A percentile compares a stretch with the other conserved stretches of the same genome.
Evolutionary conservation across 495 filamentous ascomycete genomes (phyloP).

Genomic region (Thermothielavioides terrestris): DNA sequence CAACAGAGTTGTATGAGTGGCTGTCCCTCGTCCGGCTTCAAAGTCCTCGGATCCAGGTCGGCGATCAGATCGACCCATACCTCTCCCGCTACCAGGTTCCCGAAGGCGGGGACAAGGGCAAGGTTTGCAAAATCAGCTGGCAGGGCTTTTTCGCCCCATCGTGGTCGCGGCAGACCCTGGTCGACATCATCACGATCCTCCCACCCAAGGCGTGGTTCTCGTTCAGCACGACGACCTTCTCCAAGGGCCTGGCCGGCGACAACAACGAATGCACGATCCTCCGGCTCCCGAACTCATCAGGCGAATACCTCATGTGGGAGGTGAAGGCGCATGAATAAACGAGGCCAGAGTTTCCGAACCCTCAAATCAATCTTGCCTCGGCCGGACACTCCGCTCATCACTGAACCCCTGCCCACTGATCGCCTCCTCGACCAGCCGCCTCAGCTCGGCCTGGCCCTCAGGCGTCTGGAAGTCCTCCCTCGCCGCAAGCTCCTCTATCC

Average conservation of each 20-base stretch:
- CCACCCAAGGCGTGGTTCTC: slow-evolving; percentile 44
- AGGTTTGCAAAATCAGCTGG: slow-evolving; percentile 45
- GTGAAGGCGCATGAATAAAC: slow-evolving; percentile 34
- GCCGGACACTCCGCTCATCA: slow-evolving; percentile 53
- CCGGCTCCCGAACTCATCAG: slow-evolving; percentile 33
- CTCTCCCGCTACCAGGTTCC: slow-evolving; percentile 73
- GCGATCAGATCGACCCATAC: slow-evolving; percentile 71
- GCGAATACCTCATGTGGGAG: slow-evolving; percentile 49
- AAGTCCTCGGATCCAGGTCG: slow-evolving; percentile 58
- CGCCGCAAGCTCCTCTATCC: slow-evolving; percentile 69
- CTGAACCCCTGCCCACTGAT: slow-evolving; percentile 45
- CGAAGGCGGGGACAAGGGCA: slow-evolving; percentile 25
- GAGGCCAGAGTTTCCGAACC: neutral
- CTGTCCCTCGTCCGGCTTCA: slow-evolving; percentile 61
- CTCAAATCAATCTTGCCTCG: slow-evolving; percentile 48
- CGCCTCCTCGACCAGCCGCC: slow-evolving; percentile 61
- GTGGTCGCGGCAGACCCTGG: slow-evolving; percentile 37
- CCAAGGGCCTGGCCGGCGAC: slow-evolving; percentile 33
- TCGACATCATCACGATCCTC: slow-evolving; percentile 30
- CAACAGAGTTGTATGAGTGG: slow-evolving; percentile 72
- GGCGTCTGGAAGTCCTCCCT: slow-evolving; percentile 64
- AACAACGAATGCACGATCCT: slow-evolving; percentile 41
- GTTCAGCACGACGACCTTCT: slow-evolving; percentile 38
- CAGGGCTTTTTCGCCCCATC: slow-evolving; percentile 42
- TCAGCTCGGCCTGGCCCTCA: slow-evolving; percentile 59